Conservation (phyloP, 139 green algal genomes). For the Gonium pectorale region DNA sequence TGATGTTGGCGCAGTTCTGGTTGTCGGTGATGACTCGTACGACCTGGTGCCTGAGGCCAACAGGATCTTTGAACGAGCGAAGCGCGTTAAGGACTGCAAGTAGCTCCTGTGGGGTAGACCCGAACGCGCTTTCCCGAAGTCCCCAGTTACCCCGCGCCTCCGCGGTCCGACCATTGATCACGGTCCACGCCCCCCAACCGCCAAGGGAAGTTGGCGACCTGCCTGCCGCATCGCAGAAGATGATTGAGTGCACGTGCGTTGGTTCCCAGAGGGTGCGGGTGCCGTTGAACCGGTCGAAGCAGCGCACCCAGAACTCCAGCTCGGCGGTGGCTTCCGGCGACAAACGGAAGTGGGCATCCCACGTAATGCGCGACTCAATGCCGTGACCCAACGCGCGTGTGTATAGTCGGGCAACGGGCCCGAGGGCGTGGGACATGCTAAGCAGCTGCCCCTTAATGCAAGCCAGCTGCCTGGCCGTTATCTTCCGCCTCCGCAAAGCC, state of each 20-base stretch:
- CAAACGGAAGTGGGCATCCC: not conserved
- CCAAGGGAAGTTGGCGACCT: not conserved
- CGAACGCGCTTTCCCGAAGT: too few relatives aligned
- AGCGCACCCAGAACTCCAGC: not conserved
- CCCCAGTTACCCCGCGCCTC: not conserved
- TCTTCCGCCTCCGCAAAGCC: too few relatives aligned
- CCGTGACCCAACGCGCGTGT: not conserved
- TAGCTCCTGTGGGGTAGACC: slow-evolving; percentile 4
- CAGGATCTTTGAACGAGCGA: not conserved
- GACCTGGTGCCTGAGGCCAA: not conserved
- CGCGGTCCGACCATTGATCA: not conserved
- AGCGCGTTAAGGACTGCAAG: not conserved
- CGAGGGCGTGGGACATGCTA: not conserved
- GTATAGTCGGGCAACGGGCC: not conserved
- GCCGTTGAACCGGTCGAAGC: slow-evolving; percentile 38
- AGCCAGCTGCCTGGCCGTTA: not conserved
- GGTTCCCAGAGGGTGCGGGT: not conserved
- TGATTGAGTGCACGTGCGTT: not conserved
- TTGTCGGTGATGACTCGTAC: slow-evolving; percentile 25
- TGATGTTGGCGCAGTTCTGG: not conserved
- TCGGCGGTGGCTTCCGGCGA: not conserved
- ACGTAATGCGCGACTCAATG: not conserved
- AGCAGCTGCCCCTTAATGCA: slow-evolving; percentile 1
- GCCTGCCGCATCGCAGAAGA: not conserved
- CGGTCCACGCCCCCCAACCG: not conserved